These are phyloP conservation scores for Sanghuangporus sanghuang DNA, from an alignment of 1,284 basidiomycete genomes.

Conservation along the genomic window DNA sequence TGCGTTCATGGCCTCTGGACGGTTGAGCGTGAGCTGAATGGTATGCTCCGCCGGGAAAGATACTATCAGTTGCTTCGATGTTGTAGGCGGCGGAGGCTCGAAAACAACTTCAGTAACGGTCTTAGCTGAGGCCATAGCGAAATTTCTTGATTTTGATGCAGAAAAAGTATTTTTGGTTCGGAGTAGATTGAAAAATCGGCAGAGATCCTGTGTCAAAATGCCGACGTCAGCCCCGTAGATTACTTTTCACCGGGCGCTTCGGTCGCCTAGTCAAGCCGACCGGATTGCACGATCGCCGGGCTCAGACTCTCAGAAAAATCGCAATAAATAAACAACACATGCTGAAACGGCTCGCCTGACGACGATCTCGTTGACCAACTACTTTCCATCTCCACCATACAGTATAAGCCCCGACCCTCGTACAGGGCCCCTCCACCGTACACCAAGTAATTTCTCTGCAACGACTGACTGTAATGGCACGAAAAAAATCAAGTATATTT, in stretches of 20 bases:
- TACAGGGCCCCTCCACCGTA: too few species aligned
- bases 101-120: not conserved
- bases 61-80: slow-evolving; percentile 53
- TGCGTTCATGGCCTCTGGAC: slow-evolving; percentile 70
- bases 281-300: not conserved
- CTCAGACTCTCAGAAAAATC: not conserved
- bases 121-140: not conserved
- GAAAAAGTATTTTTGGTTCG: not conserved
- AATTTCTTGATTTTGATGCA: not conserved
- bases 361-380: not conserved
- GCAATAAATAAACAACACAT: not conserved
- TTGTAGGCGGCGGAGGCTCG: slow-evolving; percentile 32
- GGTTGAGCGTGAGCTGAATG: slow-evolving; percentile 69
- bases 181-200: not conserved
- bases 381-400: not conserved
- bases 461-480: too few species aligned
- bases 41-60: slow-evolving; percentile 62
- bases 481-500: too few species aligned
- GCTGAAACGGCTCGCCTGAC: not conserved
- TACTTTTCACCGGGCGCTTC: not conserved
- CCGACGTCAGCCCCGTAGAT: not conserved
- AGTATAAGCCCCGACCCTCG: too few species aligned
- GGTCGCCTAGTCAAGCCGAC: not conserved
- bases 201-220: not conserved
- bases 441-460: too few species aligned